phyloP scores from a whole-genome alignment of 768 basidiomycete species.

The Amanita muscaria region DNA sequence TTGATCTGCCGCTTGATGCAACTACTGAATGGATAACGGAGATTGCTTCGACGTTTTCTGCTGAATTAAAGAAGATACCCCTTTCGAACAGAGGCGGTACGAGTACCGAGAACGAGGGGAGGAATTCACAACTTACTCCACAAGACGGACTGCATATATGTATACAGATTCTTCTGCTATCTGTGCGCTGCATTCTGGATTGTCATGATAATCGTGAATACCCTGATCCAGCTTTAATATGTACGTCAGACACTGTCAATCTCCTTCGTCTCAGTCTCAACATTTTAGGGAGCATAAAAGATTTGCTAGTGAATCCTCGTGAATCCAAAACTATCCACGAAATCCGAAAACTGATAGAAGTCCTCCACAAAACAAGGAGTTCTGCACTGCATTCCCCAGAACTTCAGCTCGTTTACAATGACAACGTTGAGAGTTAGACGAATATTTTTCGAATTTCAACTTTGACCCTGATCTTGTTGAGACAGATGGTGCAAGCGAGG shows the following conservation, averaged over 20 bases:
- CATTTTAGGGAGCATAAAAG: constrained; percentile 47
- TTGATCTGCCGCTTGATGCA: constrained; percentile 33
- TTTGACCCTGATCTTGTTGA: constrained; percentile 45
- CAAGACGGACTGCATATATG: constrained; percentile 24
- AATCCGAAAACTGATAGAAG: constrained; percentile 48
- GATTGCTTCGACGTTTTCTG: constrained; percentile 44
- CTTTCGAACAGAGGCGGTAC: constrained; percentile 8
- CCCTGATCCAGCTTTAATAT: constrained; percentile 48
- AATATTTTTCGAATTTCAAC: constrained; percentile 47
- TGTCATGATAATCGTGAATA: constrained; percentile 34
- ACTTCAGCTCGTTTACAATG: constrained; percentile 20
- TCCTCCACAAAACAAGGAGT: constrained; percentile 52
- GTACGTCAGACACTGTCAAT: constrained; percentile 8
- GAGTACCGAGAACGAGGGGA: constrained; percentile 4
- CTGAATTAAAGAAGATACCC: constrained; percentile 38
- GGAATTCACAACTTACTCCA: constrained; percentile 8
- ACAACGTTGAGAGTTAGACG: constrained; percentile 72
- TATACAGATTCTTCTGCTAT: constrained; percentile 47
- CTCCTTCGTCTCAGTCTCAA: background rate
- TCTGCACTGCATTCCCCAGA: constrained; percentile 37
- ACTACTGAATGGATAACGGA: constrained; percentile 58
- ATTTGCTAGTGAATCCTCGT: constrained; percentile 34
- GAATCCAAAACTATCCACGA: constrained; percentile 38
- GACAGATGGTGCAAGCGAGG: no score
- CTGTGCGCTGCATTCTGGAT: constrained; percentile 44